Percentiles rank a stretch among this genome's conserved stretches.
phyloP scores from a whole-genome alignment of 352 stramenopile genomes.

The Phytophthora crassamura region DNA sequence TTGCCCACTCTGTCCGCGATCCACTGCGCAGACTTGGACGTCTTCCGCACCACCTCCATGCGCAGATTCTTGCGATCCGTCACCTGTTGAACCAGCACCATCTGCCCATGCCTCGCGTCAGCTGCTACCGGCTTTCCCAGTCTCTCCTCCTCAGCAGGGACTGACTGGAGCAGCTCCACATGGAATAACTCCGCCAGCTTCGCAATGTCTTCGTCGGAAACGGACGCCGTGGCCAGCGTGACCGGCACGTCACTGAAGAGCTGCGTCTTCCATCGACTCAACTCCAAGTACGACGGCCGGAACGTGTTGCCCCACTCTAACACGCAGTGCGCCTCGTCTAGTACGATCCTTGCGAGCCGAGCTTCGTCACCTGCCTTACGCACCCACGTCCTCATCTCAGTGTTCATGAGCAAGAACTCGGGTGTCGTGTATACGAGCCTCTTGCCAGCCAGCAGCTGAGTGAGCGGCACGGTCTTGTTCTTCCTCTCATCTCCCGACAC shows the following conservation, averaged over 20 bases:
- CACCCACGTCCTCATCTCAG: conserved; percentile 60
- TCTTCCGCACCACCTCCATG: conserved; percentile 68
- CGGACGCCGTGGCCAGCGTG: conserved; percentile 76
- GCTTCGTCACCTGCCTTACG: conserved; percentile 20
- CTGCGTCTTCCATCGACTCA: conserved; percentile 62
- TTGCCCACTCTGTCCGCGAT: conserved; percentile 43
- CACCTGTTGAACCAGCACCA: conserved; percentile 74
- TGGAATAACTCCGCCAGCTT: conserved; percentile 61
- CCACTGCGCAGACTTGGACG: conserved; percentile 18
- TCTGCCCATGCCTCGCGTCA: conserved; percentile 17
- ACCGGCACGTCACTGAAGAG: conserved; percentile 60
- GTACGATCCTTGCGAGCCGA: conserved; percentile 60
- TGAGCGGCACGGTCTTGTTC: conserved; percentile 33
- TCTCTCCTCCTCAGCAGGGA: not conserved
- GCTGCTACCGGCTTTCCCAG: not conserved
- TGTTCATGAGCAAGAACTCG: conserved; percentile 78
- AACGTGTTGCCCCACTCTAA: conserved; percentile 85
- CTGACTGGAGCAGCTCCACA: conserved; percentile 31
- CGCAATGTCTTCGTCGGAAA: conserved; percentile 69
- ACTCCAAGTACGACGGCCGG: conserved; percentile 70
- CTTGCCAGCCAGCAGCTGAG: conserved; percentile 47
- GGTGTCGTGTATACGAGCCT: conserved; percentile 83
- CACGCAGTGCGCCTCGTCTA: conserved; percentile 85
- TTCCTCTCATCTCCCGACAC: conserved; percentile 43
- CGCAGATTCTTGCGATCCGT: conserved; percentile 68